These are phyloP conservation scores for Eragrostis curvula DNA, from an alignment of 176 grass and related monocot genomes.

Conservation along the genomic window DNA sequence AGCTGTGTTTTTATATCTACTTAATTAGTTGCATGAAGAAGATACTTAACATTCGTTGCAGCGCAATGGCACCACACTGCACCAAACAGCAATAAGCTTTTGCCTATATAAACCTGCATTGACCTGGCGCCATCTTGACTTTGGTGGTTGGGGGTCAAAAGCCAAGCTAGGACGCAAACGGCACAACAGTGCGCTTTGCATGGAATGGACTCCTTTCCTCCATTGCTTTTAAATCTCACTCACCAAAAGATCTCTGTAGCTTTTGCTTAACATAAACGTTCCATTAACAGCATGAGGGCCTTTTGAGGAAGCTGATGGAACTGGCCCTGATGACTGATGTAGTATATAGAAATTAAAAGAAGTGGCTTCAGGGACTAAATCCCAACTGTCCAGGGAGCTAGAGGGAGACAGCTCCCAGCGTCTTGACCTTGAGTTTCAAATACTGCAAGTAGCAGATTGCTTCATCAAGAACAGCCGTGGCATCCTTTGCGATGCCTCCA, in stretches of 20 bases:
- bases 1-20: too few species aligned
- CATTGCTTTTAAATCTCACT: slow-evolving; percentile 56
- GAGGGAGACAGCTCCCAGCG: slow-evolving; percentile 58
- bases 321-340: slow-evolving; percentile 8
- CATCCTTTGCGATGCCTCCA: slow-evolving; percentile 72
- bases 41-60: too few species aligned
- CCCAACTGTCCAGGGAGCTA: slow-evolving; percentile 22
- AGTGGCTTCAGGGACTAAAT: neutral
- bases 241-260: slow-evolving; percentile 16
- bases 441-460: slow-evolving; percentile 91
- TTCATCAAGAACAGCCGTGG: slow-evolving; percentile 84
- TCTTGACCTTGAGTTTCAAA: slow-evolving; percentile 87
- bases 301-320: slow-evolving; percentile 17
- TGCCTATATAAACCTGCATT: too few species aligned
- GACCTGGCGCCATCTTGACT: slow-evolving; percentile 22
- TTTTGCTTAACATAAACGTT: slow-evolving; percentile 22
- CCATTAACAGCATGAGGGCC: slow-evolving; percentile 25
- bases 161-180: slow-evolving; percentile 38
- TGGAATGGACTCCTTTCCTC: slow-evolving; percentile 20
- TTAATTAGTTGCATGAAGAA: too few species aligned
- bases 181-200: slow-evolving; percentile 35
- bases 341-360: too few species aligned
- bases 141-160: slow-evolving; percentile 42
- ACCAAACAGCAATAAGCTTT: too few species aligned
- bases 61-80: too few species aligned